These are phyloP conservation scores for Salvia miltiorrhiza DNA, from an alignment of 257 asterid genomes.

Conservation along the genomic window DNA sequence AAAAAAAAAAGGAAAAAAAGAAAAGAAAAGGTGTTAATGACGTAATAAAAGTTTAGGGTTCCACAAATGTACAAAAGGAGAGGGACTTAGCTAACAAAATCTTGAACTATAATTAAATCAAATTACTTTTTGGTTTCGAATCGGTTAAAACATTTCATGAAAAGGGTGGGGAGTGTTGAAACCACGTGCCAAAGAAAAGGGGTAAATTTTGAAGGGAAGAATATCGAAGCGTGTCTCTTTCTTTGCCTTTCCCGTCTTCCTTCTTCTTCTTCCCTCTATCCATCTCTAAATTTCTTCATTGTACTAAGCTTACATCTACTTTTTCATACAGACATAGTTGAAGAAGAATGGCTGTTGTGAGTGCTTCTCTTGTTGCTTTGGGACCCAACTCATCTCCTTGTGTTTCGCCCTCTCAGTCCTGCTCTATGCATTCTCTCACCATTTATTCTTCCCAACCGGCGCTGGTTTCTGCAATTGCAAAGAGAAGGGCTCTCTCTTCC, in stretches of 20 bases:
- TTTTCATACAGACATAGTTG: neutral
- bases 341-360: conserved; percentile 52
- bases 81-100: too few relatives aligned
- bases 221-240: conserved; percentile 55
- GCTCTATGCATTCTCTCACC: conserved; percentile 7
- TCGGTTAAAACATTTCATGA: neutral
- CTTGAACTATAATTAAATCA: too few relatives aligned
- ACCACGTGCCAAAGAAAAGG: conserved; percentile 33
- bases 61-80: too few relatives aligned
- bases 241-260: conserved; percentile 47
- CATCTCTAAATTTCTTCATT: conserved; percentile 15
- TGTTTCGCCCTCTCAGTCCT: conserved; percentile 19
- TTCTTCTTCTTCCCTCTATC: neutral
- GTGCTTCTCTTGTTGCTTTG: conserved; percentile 43
- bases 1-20: too few relatives aligned
- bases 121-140: too few relatives aligned
- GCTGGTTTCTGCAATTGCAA: neutral
- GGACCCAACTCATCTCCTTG: conserved; percentile 29
- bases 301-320: neutral
- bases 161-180: conserved; percentile 32
- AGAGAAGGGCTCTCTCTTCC: conserved; percentile 12
- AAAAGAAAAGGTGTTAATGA: too few relatives aligned
- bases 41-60: too few relatives aligned
- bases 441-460: neutral
- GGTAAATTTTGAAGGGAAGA: conserved; percentile 11